phyloP scores from a whole-genome alignment of 2,329 filamentous ascomycete species.

The Diaporthe sp. region DNA sequence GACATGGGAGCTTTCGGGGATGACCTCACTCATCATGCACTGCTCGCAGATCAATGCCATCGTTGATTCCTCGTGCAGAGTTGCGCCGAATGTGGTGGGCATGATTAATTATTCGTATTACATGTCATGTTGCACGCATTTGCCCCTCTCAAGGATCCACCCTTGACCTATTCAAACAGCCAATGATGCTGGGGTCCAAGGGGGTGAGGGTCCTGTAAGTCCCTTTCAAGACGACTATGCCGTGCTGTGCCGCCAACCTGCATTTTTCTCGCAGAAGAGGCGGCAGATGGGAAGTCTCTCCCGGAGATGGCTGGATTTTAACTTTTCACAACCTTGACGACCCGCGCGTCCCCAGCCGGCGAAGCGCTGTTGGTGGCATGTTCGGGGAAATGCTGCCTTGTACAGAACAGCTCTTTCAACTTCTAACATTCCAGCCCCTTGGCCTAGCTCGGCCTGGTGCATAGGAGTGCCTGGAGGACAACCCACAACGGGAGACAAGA shows the following conservation, averaged over 20 bases:
- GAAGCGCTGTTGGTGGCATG: not conserved
- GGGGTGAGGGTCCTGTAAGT: not conserved
- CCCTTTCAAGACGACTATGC: not conserved
- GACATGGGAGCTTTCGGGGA: not conserved
- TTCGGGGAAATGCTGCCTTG: not conserved
- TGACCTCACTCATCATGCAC: not conserved
- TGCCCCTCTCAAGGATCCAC: slow-evolving; percentile 10
- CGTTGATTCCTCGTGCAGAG: not conserved
- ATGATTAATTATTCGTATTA: not conserved
- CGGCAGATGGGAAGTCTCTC: not conserved
- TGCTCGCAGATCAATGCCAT: not conserved
- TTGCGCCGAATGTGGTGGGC: not conserved
- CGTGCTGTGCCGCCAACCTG: slow-evolving; percentile 4
- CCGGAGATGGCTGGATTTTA: not conserved
- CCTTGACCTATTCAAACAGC: not conserved
- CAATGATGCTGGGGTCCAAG: not conserved
- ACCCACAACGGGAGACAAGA: not conserved
- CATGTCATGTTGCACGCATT: not conserved
- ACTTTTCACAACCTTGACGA: not conserved
- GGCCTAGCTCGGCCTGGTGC: no score
- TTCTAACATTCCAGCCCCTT: not conserved
- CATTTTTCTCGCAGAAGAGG: not conserved
- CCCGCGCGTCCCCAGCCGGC: not conserved
- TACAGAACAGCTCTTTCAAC: not conserved
- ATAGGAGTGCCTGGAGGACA: not conserved